Conservation (phyloP, 352 stramenopile genomes). For the Phytophthora boehmeriae region DNA sequence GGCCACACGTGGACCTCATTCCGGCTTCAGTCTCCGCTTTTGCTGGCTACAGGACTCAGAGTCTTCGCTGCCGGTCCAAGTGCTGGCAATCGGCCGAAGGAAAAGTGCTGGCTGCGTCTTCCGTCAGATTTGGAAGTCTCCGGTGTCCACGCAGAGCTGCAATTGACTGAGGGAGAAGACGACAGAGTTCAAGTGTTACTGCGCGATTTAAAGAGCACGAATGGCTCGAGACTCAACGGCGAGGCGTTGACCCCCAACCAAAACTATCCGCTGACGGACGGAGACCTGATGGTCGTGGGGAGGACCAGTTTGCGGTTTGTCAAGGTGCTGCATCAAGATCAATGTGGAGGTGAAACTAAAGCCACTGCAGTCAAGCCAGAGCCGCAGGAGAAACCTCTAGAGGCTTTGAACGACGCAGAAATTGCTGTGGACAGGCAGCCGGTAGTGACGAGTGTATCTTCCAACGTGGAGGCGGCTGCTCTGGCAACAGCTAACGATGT, state of each 20-base stretch:
- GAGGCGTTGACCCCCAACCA: conserved; percentile 17
- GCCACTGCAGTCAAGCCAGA: conserved; percentile 2
- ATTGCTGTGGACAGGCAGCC: conserved; percentile 1
- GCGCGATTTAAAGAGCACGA: conserved; percentile 59
- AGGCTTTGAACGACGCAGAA: conserved; percentile 8
- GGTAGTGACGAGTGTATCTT: background rate
- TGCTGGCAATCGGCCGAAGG: conserved; percentile 52
- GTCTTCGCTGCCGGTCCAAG: background rate
- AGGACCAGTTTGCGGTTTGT: conserved; percentile 43
- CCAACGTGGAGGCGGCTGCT: background rate
- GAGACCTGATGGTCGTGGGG: conserved; percentile 53
- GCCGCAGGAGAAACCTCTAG: background rate
- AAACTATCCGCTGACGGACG: conserved; percentile 38
- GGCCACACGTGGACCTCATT: conserved; percentile 32
- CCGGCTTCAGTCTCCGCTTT: conserved; percentile 9
- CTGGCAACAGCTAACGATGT: background rate
- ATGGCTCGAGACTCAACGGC: conserved; percentile 64
- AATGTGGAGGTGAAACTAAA: conserved; percentile 14
- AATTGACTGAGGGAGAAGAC: conserved; percentile 4
- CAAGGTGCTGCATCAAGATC: conserved; percentile 25
- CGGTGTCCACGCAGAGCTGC: conserved; percentile 56
- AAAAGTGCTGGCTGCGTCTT: conserved; percentile 58
- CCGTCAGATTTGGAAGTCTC: conserved; percentile 65
- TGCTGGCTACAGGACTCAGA: conserved; percentile 5
- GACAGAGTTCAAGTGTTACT: conserved; percentile 8